Evolutionary conservation across 2,329 filamentous ascomycete species (phyloP), one percentile per base, ranked within the genome.

Genomic region (Verticillium zaregamsianum): DNA sequence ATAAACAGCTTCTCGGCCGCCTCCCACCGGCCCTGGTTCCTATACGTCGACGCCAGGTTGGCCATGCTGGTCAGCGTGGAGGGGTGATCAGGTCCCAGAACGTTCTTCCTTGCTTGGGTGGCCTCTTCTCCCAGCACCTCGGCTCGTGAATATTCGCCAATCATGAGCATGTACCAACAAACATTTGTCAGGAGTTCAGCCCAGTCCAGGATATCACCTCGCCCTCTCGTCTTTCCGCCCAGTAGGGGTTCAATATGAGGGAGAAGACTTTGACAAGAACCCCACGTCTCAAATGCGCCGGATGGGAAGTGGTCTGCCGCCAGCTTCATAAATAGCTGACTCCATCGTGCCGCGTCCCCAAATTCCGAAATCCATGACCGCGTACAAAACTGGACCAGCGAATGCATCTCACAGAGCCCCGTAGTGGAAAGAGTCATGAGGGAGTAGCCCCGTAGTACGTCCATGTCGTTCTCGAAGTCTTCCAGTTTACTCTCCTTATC

Each of bases 361-460:
- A 54, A 58, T 23, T 62, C 28, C 8, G 56, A 62, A n/a, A 69
- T 61, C 69, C 68, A 71, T 1, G 39, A 14, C 5, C 56, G 57
- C 2, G 64, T 70, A 33, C 68, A 71, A 31, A 68, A 67, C 12
- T 70, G 65, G 23, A 80, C 78, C 3, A 81, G 69, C 8, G 63
- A 54, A 65, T 81, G 78, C 76, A 81, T 80, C 62, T 77, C 72
- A 58, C 76, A 79, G 1, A 60, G 59, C 14, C 63, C 67, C 1
- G 65, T 64, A 35, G 62, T 64, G n/a, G 60, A 68, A 14, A 59
- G 57, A 1, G 61, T 59, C 9, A 81, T 65, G 5, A 81, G 71
- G 2, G 68, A 77, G 64, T 71, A 81, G 58, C 73, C 66, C 49
- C 67, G 65, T 11, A 82, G 68, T 2, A 68, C 65, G 1, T 62